A percentile compares a stretch with the other conserved stretches of the same genome.
Evolutionary conservation across 257 asterid species (phyloP).

Genomic region (Capsicum baccatum): DNA sequence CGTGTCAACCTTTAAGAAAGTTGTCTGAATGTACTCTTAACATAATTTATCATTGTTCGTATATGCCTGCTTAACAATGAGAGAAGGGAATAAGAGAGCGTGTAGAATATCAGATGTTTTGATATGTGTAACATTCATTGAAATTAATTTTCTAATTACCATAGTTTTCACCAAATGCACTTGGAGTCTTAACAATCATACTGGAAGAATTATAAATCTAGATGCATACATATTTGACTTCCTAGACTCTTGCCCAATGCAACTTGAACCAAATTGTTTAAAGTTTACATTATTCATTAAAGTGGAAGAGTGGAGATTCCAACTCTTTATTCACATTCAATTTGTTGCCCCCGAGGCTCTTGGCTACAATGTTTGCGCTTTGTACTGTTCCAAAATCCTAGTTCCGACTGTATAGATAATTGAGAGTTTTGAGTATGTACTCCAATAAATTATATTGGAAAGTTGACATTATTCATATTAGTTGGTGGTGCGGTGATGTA

Average conservation of each 20-base stretch:
- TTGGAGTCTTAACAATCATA: not conserved
- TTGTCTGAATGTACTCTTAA: not conserved
- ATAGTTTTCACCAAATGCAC: not conserved
- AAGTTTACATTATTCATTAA: not conserved
- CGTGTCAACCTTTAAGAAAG: not conserved
- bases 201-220: not conserved
- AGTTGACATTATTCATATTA: not conserved
- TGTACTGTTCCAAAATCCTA: not conserved
- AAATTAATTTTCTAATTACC: slow-evolving; percentile 14
- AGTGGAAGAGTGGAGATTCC: not conserved
- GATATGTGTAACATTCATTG: slow-evolving; percentile 3
- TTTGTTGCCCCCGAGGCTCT: not conserved
- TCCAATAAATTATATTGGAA: not conserved
- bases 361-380: not conserved
- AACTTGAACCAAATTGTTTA: not conserved
- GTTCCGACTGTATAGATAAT: not conserved
- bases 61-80: not conserved
- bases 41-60: slow-evolving; percentile 13
- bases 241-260: slow-evolving; percentile 4
- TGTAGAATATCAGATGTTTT: not conserved
- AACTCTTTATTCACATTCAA: slow-evolving; percentile 2
- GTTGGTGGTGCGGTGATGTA: not conserved
- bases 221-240: not conserved
- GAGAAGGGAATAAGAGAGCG: not conserved
- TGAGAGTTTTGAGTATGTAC: not conserved